A percentile compares a stretch with the other conserved stretches of the same genome.
Conservation (phyloP, 108 stramenopile genomes). For the Pseudonitzschia multistriata region DNA sequence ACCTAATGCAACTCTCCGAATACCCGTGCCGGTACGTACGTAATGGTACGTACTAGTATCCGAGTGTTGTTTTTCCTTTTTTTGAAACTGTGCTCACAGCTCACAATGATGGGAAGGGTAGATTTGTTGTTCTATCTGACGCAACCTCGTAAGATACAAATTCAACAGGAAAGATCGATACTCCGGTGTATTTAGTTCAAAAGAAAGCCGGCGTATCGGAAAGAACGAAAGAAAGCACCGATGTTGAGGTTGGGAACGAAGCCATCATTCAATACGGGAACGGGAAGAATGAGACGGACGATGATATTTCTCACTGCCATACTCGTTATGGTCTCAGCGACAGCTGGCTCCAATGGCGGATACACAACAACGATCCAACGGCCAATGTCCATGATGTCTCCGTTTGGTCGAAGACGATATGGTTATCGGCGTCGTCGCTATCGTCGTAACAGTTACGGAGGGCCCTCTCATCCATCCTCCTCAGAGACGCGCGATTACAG, state of each 20-base stretch:
- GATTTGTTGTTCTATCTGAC: too few species aligned
- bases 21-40: too few species aligned
- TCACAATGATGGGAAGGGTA: too few species aligned
- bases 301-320: background rate
- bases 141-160: too few species aligned
- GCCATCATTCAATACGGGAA: background rate
- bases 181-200: too few species aligned
- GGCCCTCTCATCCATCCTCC: background rate
- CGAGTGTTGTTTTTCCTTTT: too few species aligned
- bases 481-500: constrained; percentile 1
- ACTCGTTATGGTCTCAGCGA: background rate
- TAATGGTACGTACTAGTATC: too few species aligned
- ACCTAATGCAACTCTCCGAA: too few species aligned
- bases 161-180: too few species aligned
- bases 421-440: constrained; percentile 1
- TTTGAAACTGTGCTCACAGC: too few species aligned
- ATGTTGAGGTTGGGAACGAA: background rate
- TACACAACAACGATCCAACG: background rate
- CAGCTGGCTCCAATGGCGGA: background rate
- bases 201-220: too few species aligned
- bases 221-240: too few species aligned
- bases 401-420: constrained; percentile 9
- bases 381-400: constrained; percentile 12
- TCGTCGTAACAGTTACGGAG: background rate
- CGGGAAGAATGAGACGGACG: background rate